Evolutionary conservation across 192 early-diverging fungal genomes (phyloP).

Genomic region (Umbelopsis vinacea): DNA sequence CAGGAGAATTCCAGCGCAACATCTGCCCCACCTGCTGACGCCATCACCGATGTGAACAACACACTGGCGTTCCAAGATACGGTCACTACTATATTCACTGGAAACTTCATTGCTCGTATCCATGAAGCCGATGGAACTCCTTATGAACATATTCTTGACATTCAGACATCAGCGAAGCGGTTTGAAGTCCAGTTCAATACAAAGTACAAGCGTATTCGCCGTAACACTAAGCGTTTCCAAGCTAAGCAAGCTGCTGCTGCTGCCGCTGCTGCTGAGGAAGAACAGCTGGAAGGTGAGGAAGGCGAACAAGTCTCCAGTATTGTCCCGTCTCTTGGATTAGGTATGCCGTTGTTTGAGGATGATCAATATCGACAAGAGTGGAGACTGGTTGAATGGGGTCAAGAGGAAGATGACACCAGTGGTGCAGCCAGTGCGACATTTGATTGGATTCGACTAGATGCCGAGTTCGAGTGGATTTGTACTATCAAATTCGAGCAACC

Average conservation of each 20-base stretch:
- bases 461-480: constrained; percentile 94
- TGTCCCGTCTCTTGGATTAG: constrained; percentile 47
- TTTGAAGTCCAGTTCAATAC: constrained; percentile 96
- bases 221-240: constrained; percentile 76
- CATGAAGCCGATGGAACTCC: constrained; percentile 84
- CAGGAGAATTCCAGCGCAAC: constrained; percentile 62
- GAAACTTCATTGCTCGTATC: constrained; percentile 75
- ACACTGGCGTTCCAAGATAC: constrained; percentile 31
- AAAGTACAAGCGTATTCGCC: constrained; percentile 95
- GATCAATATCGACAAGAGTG: constrained; percentile 70
- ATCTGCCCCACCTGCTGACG: not conserved
- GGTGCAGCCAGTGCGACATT: constrained; percentile 68
- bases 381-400: constrained; percentile 79
- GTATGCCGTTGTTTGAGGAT: constrained; percentile 58
- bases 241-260: constrained; percentile 73
- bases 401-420: constrained; percentile 72
- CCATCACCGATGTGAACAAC: constrained; percentile 2
- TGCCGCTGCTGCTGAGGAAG: constrained; percentile 63
- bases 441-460: constrained; percentile 97
- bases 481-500: constrained; percentile 83
- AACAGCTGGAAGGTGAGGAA: constrained; percentile 68
- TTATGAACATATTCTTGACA: constrained; percentile 83
- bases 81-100: constrained; percentile 50
- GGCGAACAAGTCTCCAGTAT: constrained; percentile 61
- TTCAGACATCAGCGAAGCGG: constrained; percentile 73